These are phyloP conservation scores for Annulohypoxylon nitens DNA, from an alignment of 495 filamentous ascomycete species.

Conservation along the genomic window DNA sequence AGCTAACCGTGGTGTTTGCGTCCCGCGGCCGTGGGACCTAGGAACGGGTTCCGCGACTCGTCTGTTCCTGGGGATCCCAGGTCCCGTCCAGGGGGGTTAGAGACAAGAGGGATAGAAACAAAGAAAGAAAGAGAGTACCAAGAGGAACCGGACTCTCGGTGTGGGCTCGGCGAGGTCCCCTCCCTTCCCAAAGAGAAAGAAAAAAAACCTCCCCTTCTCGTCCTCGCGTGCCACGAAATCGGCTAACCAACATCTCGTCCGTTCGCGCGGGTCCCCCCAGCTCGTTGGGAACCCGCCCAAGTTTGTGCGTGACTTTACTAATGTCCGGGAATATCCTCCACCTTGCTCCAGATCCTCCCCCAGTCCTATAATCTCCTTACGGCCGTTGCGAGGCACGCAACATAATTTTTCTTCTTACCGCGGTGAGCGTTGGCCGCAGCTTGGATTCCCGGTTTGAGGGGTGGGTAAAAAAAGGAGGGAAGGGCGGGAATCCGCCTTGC, in stretches of 20 bases:
- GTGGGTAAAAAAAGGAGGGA: not conserved
- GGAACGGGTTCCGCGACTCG: conserved; percentile 7
- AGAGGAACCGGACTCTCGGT: conserved; percentile 25
- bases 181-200: not conserved
- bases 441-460: conserved; percentile 19
- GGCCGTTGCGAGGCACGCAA: conserved; percentile 44
- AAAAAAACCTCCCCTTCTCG: not conserved
- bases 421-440: not conserved
- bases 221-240: conserved; percentile 19
- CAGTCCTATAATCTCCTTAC: conserved; percentile 41
- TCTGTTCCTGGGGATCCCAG: not conserved
- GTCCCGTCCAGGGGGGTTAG: not conserved
- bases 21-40: conserved; percentile 15
- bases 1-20: conserved; percentile 17
- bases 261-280: conserved; percentile 30
- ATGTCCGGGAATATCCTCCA: conserved; percentile 5
- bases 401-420: not conserved
- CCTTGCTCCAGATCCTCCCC: not conserved
- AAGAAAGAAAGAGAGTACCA: not conserved
- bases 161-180: conserved; percentile 15
- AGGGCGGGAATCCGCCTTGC: conserved; percentile 33
- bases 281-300: conserved; percentile 35
- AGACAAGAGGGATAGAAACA: not conserved
- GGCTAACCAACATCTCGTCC: conserved; percentile 32
- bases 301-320: conserved; percentile 6